phyloP scores from a whole-genome alignment of 345 rosid genomes.

The Ceriops tagal region DNA sequence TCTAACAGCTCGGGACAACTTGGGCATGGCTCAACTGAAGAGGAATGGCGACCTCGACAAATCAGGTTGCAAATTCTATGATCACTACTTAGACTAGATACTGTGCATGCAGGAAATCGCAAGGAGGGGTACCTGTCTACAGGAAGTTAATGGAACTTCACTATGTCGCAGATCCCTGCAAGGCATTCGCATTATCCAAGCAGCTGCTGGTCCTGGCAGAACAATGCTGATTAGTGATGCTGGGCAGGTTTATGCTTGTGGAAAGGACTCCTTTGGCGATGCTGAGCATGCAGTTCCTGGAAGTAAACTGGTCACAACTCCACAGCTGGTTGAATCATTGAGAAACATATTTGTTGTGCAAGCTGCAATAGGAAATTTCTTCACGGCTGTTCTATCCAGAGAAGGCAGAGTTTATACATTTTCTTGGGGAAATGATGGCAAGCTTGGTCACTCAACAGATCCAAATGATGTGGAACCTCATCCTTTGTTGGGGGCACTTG shows the following conservation, averaged over 20 bases:
- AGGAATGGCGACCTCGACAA: constrained; percentile 75
- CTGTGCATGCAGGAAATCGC: constrained; percentile 27
- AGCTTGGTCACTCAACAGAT: constrained; percentile 79
- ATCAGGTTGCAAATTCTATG: constrained; percentile 64
- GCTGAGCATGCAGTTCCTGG: constrained; percentile 59
- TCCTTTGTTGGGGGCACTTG: constrained; percentile 81
- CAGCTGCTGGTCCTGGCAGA: constrained; percentile 80
- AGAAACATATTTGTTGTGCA: constrained; percentile 80
- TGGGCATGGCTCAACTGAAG: constrained; percentile 80
- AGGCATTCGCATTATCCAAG: constrained; percentile 90
- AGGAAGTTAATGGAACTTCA: constrained; percentile 44
- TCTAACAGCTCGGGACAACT: constrained; percentile 84
- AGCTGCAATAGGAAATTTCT: constrained; percentile 84
- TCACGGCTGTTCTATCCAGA: constrained; percentile 85
- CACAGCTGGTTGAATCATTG: constrained; percentile 74
- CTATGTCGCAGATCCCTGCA: constrained; percentile 83
- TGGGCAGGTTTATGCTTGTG: constrained; percentile 78
- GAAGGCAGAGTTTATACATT: constrained; percentile 95
- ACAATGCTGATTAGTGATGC: constrained; percentile 93
- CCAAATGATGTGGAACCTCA: constrained; percentile 64
- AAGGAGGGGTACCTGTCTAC: constrained; percentile 24
- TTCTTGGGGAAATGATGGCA: constrained; percentile 81
- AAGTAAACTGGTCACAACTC: constrained; percentile 57
- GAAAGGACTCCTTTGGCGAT: constrained; percentile 79
- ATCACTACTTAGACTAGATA: constrained; percentile 30